Conservation (phyloP, 1,284 basidiomycete species). For the Apiotrichum domesticum region DNA sequence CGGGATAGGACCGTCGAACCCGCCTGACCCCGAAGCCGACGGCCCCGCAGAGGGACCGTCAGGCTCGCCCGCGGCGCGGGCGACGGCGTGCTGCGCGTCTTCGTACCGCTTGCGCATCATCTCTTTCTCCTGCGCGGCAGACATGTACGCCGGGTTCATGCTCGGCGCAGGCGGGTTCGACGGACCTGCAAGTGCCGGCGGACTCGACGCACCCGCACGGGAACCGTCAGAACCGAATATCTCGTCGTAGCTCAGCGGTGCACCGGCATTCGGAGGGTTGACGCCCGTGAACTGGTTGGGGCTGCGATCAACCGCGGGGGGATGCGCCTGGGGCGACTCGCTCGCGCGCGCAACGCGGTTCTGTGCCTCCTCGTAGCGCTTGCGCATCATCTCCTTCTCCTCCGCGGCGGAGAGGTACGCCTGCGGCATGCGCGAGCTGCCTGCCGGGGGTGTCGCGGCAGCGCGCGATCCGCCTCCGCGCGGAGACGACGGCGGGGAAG, state of each 20-base stretch:
- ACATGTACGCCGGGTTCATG: constrained; percentile 5
- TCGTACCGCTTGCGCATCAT: constrained; percentile 30
- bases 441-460: neutral
- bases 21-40: neutral
- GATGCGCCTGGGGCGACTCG: neutral
- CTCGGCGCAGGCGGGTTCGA: neutral
- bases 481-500: neutral
- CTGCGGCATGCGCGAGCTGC: neutral
- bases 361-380: constrained; percentile 46
- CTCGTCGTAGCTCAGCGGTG: neutral
- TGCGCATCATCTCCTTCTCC: constrained; percentile 23
- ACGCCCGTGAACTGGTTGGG: too few relatives aligned
- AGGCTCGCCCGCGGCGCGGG: neutral
- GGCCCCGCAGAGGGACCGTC: neutral
- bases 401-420: constrained; percentile 9
- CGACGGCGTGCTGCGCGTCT: constrained; percentile 16
- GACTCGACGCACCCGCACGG: too few relatives aligned
- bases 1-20: constrained; percentile 7
- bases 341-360: constrained; percentile 39
- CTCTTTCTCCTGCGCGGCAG: constrained; percentile 33
- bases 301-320: too few relatives aligned
- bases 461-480: neutral
- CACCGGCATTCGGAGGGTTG: neutral
- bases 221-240: too few relatives aligned
- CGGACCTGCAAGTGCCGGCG: neutral